Percentiles rank a stretch among this genome's conserved stretches.
These are phyloP conservation scores for Lanmaoa rubissima DNA, from an alignment of 768 basidiomycete species.

Conservation along the genomic window DNA sequence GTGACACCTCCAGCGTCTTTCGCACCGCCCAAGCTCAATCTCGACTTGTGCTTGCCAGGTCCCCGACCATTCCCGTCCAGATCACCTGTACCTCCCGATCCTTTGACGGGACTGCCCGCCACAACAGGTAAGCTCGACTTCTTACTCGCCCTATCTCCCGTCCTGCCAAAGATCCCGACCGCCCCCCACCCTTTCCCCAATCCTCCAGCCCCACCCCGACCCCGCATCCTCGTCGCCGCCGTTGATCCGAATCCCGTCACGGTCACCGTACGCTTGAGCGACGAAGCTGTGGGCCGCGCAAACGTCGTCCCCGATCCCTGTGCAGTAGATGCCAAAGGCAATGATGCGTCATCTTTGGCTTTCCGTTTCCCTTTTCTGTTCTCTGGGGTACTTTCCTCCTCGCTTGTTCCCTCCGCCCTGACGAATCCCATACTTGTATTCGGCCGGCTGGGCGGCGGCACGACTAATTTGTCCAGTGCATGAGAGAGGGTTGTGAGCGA, in stretches of 20 bases:
- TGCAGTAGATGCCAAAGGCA: slow-evolving; percentile 5
- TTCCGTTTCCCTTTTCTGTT: slow-evolving; percentile 16
- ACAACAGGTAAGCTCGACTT: slow-evolving; percentile 45
- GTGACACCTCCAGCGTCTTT: neutral
- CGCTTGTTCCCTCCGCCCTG: slow-evolving; percentile 15
- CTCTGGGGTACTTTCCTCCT: slow-evolving; percentile 2
- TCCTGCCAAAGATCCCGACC: slow-evolving; percentile 23
- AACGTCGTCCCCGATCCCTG: slow-evolving; percentile 13
- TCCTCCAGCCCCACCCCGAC: slow-evolving; percentile 3
- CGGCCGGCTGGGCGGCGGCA: slow-evolving; percentile 63
- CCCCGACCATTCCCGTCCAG: neutral
- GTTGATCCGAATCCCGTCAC: slow-evolving; percentile 8
- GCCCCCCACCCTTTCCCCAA: slow-evolving; percentile 8
- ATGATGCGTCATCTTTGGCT: slow-evolving; percentile 23
- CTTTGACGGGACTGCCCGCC: slow-evolving; percentile 47
- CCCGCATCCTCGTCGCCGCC: neutral
- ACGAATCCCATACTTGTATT: slow-evolving; percentile 73
- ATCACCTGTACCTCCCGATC: slow-evolving; percentile 12
- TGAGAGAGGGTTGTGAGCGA: slow-evolving; percentile 64
- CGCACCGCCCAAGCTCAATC: neutral
- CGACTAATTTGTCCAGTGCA: slow-evolving; percentile 68
- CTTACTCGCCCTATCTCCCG: slow-evolving; percentile 38
- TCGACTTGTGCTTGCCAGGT: neutral
- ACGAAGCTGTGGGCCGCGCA: slow-evolving; percentile 31
- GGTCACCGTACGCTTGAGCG: slow-evolving; percentile 28